Evolutionary conservation across 2,329 filamentous ascomycete species (phyloP), one percentile per base, ranked within the genome.

Genomic region (Penicillium sp.): DNA sequence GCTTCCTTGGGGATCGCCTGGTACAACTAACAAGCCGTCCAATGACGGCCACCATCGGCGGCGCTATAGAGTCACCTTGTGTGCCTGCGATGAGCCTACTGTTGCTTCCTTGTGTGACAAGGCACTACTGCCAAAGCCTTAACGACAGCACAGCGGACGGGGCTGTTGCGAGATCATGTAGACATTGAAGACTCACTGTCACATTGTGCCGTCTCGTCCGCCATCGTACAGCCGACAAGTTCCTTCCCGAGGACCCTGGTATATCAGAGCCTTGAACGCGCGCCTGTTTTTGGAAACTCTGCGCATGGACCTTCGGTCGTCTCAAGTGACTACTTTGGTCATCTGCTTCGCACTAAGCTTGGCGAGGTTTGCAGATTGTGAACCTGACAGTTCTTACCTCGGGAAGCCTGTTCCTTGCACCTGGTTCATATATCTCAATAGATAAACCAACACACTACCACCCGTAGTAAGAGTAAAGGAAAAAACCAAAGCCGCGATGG

Each of bases 251-350:
- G 32, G 24, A 35, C 39, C 44, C 38, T 33, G 47, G 45, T 28
- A 54, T 52, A 47, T 55, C 49, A 44, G 28, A 42, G 35, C 40
- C 45, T 44, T 49, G 42, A 50, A 52, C 49, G 47, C 54, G 52
- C 42, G 43, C 46, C 47, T 53, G 44, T 47, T 49, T 53, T 47
- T 56, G 31, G 46, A 53, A 53, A 42, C 45, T 28, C 42, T 25
- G 52, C 56, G 62, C 62, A 65, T 61, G 63, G 63, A 32, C 62
- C 61, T 54, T 60, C 55, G 58, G 62, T 63, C 59, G 53, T 55
- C 56, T 60, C 63, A 64, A 62, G 56, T 66, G 63, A 64, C 62
- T 55, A 32, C 42, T 53, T 6, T 9, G 28, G 61, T 64, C 61
- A 65, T 61, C 62, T 59, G 61, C 59, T 55, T 38, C 41, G 40